Evolutionary conservation across 2,329 filamentous ascomycete genomes (phyloP).

Genomic region (Diaporthe nobilis): DNA sequence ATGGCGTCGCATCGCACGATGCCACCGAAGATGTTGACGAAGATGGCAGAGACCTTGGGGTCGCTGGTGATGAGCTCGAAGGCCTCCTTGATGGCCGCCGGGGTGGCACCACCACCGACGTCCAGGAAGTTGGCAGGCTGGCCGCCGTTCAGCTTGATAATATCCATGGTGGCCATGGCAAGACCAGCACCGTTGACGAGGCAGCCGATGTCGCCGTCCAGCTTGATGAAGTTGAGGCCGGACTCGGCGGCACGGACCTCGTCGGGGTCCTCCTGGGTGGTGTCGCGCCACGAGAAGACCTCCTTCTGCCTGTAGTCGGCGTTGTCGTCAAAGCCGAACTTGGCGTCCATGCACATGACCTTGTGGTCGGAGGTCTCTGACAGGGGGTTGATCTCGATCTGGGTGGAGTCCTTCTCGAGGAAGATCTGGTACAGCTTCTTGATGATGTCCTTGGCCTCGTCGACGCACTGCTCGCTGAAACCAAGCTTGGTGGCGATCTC

Average conservation of each 20-base stretch:
- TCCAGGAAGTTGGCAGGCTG: slow-evolving; percentile 98
- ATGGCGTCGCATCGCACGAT: slow-evolving; percentile 99
- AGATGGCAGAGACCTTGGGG: slow-evolving; percentile 97
- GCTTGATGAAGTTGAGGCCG: slow-evolving; percentile 99
- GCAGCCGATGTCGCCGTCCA: slow-evolving; percentile 99
- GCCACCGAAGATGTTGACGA: slow-evolving; percentile 99
- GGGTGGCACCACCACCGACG: slow-evolving; percentile 96
- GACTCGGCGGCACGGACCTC: slow-evolving; percentile 97
- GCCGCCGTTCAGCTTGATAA: slow-evolving; percentile 99
- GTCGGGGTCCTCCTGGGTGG: slow-evolving; percentile 95
- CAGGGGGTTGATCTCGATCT: slow-evolving; percentile 99
- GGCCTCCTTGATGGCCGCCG: slow-evolving; percentile 95
- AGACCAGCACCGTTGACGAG: slow-evolving; percentile 99
- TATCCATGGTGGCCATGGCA: slow-evolving; percentile 99
- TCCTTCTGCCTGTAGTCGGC: slow-evolving; percentile 99
- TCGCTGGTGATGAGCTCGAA: slow-evolving; percentile 99
- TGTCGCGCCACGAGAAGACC: slow-evolving; percentile 93
- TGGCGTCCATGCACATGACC: slow-evolving; percentile 99
- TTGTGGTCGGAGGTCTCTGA: slow-evolving; percentile 98
- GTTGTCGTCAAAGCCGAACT: slow-evolving; percentile 99
- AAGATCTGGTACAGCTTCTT: slow-evolving; percentile 99
- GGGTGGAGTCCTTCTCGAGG: slow-evolving; percentile 97
- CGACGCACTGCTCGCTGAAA: slow-evolving; percentile 97
- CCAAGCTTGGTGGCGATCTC: slow-evolving; percentile 92
- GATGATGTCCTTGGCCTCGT: slow-evolving; percentile 95